Evolutionary conservation across 306 rosid genomes (phyloP).

Genomic region (Ochetophila trinervis): DNA sequence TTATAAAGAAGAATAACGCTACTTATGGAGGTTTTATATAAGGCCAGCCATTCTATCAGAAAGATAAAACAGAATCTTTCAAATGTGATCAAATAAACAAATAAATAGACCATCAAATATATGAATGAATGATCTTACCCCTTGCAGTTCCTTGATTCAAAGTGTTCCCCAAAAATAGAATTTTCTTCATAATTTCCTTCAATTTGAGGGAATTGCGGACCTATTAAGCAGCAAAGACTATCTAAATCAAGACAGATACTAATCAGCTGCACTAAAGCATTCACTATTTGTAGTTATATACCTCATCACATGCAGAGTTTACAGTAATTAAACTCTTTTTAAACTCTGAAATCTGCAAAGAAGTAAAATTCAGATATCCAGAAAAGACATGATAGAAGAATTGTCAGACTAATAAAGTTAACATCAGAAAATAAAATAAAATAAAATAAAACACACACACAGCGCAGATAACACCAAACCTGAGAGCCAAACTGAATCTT

Average conservation of each 20-base stretch:
- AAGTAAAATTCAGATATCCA: constrained; percentile 25
- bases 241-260: constrained; percentile 27
- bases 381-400: constrained; percentile 9
- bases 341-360: constrained; percentile 73
- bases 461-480: constrained; percentile 54
- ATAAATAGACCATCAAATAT: constrained; percentile 1
- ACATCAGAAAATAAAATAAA: constrained; percentile 19
- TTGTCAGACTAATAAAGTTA: neutral
- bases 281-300: constrained; percentile 31
- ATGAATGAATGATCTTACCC: constrained; percentile 47
- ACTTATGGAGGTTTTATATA: neutral
- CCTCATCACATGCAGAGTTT: constrained; percentile 90
- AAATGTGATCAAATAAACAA: constrained; percentile 19
- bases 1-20: neutral
- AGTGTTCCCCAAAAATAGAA: constrained; percentile 86
- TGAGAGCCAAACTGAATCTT: constrained; percentile 89
- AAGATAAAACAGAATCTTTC: constrained; percentile 12
- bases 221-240: constrained; percentile 41
- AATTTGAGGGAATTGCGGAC: constrained; percentile 71
- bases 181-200: constrained; percentile 86
- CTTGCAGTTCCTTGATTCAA: constrained; percentile 98
- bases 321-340: constrained; percentile 73
- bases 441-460: neutral
- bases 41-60: neutral
- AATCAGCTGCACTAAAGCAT: constrained; percentile 16